Percentiles rank a stretch among this genome's conserved stretches.
Evolutionary conservation across 768 basidiomycete genomes (phyloP).

Genomic region (Butyriboletus loyo): DNA sequence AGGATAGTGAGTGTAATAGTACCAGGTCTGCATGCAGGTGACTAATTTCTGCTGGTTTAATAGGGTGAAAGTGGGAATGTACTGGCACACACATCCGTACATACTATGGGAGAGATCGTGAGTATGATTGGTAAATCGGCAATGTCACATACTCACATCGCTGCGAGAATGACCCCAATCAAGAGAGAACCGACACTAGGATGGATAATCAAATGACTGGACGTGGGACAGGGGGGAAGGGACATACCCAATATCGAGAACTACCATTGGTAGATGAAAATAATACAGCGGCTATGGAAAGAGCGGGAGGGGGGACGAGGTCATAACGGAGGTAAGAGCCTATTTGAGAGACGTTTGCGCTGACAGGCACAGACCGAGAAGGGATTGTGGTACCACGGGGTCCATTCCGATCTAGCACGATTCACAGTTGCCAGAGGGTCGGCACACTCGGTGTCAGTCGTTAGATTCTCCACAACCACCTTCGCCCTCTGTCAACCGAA

Average conservation of each 20-base stretch:
- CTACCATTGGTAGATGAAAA: conserved; percentile 4
- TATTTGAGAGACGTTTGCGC: background rate
- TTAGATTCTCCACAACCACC: too few relatives aligned
- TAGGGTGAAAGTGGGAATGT: background rate
- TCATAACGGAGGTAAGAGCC: background rate
- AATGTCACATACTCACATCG: conserved; percentile 37
- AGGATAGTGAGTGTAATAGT: conserved; percentile 48
- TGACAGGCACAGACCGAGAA: background rate
- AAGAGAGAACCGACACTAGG: conserved; percentile 48
- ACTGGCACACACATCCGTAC: conserved; percentile 43
- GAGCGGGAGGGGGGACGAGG: background rate
- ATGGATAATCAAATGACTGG: background rate
- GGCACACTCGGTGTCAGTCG: too few relatives aligned
- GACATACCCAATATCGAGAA: conserved; percentile 37
- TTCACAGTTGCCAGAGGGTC: too few relatives aligned
- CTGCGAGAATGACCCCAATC: conserved; percentile 48
- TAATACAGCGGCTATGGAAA: background rate
- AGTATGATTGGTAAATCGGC: background rate
- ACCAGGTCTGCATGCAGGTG: conserved; percentile 52
- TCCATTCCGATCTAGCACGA: too few relatives aligned
- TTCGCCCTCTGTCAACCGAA: too few relatives aligned
- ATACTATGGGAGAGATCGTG: conserved; percentile 33
- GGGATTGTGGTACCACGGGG: background rate
- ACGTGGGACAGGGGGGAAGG: background rate
- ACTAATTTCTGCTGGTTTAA: conserved; percentile 34